Base-by-base conservation (phyloP, 495 filamentous ascomycete genomes). In the Hyaloscypha variabilis region DNA sequence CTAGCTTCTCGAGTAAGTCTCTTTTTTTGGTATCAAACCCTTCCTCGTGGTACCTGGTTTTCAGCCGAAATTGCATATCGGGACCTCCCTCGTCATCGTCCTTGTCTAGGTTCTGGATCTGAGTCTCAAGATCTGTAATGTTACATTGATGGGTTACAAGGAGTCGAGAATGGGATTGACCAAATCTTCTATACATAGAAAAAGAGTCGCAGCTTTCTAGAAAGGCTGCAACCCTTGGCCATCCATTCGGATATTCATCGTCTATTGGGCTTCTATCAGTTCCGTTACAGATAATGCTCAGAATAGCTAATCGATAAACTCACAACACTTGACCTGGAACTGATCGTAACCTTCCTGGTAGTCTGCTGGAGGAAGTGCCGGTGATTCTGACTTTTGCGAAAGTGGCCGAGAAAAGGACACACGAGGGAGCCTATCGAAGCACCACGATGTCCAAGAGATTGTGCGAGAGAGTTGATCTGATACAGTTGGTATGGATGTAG, bases 181-280 rank as follows among this genome's bases (percentile, higher is more conserved):
- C 55, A 36, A 65, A 65, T 59, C 34, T 65, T 30, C 63, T 29
- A 28, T 56, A 65, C 21, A 58, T 65, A 1, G 25, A 11, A 42
- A 65, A 65, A 29, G 63, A 65, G 36, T 58, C 54, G 30, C 63
- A 19, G 50, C 63, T 59, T 36, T 65, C 63, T 28, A 60, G 14
- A 28, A 65, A 65, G 5, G 63, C 63, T 25, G 63, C 55, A 13
- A 65, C n/a, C 31, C 54, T 58, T 52, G 63, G 63, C 54, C 54
- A 65, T 3, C 63, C 63, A 59, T 65, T 36, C 2, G 63, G 63
- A 26, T 65, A 52, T 21, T 51, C 29, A 6, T 52, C 63, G 59
- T 51, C 63, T 65, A 52, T 59, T 25, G 36, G 34, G n/a, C 26
- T n/a, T 24, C 1, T 61, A 25, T 46, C 36, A 54, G 36, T 21